Conservation (phyloP, 2,329 filamentous ascomycete species). For the Dactylonectria macrodidyma region DNA sequence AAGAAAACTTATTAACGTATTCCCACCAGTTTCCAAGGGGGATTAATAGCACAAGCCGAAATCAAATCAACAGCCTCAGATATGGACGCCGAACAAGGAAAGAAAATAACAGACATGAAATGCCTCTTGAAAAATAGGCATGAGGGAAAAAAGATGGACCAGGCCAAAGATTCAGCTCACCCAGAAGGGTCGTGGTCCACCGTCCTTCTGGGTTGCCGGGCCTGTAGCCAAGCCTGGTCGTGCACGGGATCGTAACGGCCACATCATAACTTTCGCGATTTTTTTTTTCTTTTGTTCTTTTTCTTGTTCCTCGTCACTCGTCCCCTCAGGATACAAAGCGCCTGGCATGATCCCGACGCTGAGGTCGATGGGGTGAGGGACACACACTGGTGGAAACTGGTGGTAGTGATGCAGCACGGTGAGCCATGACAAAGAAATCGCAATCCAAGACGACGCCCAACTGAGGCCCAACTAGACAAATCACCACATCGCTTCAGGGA, state of each 20-base stretch:
- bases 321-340: conserved; percentile 37
- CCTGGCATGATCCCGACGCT: conserved; percentile 20
- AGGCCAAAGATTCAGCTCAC: not conserved
- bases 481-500: conserved; percentile 42
- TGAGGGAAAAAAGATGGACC: conserved; percentile 40
- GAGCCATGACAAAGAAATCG: conserved; percentile 22
- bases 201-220: conserved; percentile 26
- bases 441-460: conserved; percentile 1
- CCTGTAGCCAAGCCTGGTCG: conserved; percentile 18
- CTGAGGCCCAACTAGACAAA: conserved; percentile 21
- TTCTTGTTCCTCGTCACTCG: conserved; percentile 34
- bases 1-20: conserved; percentile 32
- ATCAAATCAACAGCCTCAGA: conserved; percentile 20
- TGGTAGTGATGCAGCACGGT: conserved; percentile 34
- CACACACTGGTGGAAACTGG: conserved; percentile 37
- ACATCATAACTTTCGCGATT: conserved; percentile 20
- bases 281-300: conserved; percentile 38
- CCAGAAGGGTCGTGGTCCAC: not conserved
- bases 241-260: conserved; percentile 16
- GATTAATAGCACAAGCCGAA: conserved; percentile 13
- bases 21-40: conserved; percentile 35
- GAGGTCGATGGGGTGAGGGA: conserved; percentile 19
- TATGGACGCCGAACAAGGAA: conserved; percentile 35
- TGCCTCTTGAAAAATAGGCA: conserved; percentile 39
- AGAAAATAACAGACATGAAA: conserved; percentile 36